A percentile compares a stretch with the other conserved stretches of the same genome.
Conservation (phyloP, 1,139 yeast species). For the Candida albicans region DNA sequence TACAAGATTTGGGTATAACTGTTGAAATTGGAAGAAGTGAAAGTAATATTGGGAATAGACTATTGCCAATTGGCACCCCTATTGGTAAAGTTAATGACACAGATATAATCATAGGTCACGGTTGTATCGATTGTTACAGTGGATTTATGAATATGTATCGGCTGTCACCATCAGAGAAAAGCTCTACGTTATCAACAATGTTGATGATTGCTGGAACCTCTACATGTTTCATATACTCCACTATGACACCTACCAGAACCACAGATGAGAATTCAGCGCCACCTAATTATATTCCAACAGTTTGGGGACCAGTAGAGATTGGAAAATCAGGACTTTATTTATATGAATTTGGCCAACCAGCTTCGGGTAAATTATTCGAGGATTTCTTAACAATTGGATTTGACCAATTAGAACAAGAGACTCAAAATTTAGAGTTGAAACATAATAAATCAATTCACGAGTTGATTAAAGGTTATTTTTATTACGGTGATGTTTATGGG, state of each 20-base stretch:
- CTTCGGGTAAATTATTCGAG: conserved; percentile 55
- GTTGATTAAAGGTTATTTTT: conserved; percentile 36
- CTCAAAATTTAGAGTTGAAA: conserved; percentile 20
- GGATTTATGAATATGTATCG: conserved; percentile 46
- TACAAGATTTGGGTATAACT: conserved; percentile 18
- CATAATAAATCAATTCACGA: conserved; percentile 27
- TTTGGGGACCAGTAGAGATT: conserved; percentile 58
- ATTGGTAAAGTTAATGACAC: conserved; percentile 7
- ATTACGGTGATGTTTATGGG: conserved; percentile 57
- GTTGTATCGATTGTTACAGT: conserved; percentile 59
- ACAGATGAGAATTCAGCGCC: not conserved
- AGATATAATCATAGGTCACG: conserved; percentile 33
- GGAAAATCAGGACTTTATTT: conserved; percentile 24
- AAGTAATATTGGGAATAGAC: conserved; percentile 8
- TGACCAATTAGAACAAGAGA: conserved; percentile 30
- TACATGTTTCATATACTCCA: conserved; percentile 49
- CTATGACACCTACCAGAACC: conserved; percentile 6
- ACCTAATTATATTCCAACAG: conserved; percentile 32
- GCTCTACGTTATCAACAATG: conserved; percentile 18
- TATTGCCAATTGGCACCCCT: conserved; percentile 7
- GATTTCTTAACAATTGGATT: conserved; percentile 43
- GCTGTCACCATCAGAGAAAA: conserved; percentile 11
- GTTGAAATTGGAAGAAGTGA: conserved; percentile 21
- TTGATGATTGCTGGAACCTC: conserved; percentile 64
- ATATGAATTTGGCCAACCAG: conserved; percentile 58